Evolutionary conservation across 768 basidiomycete species (phyloP).

Genomic region (Boletus sp.): DNA sequence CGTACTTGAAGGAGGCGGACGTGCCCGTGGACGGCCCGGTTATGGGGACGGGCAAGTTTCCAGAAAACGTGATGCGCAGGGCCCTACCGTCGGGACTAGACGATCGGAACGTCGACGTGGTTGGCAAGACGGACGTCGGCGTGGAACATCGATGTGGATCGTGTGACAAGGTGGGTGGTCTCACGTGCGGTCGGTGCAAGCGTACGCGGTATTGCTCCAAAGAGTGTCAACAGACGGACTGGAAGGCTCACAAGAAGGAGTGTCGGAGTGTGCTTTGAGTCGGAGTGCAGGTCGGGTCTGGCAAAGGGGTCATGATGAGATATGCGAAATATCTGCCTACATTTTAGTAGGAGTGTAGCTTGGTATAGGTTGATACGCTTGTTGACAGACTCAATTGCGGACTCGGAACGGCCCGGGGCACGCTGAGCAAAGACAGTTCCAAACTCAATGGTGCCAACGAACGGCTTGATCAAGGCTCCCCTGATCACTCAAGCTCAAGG

Average conservation of each 20-base stretch:
- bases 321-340: too few relatives aligned
- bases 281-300: not conserved
- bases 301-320: too few relatives aligned
- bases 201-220: slow-evolving; percentile 40
- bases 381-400: too few relatives aligned
- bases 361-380: too few relatives aligned
- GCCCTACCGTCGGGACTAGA: too few relatives aligned
- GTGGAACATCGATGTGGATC: not conserved
- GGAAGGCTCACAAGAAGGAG: slow-evolving; percentile 9
- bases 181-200: slow-evolving; percentile 38
- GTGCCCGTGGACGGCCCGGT: not conserved
- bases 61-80: not conserved
- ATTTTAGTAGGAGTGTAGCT: too few relatives aligned
- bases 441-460: too few relatives aligned
- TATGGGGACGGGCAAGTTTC: not conserved
- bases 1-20: slow-evolving; percentile 39
- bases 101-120: not conserved
- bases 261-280: not conserved
- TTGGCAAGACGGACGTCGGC: not conserved
- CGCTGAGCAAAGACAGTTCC: too few relatives aligned
- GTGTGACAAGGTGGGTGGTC: slow-evolving; percentile 2
- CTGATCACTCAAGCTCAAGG: too few relatives aligned
- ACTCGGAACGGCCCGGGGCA: too few relatives aligned
- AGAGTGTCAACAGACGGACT: slow-evolving; percentile 34
- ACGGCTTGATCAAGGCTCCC: too few relatives aligned